Percentiles rank a stretch among this genome's conserved stretches.
These are phyloP conservation scores for Tetraselmis chui DNA, from an alignment of 139 green algal genomes.

Conservation along the genomic window DNA sequence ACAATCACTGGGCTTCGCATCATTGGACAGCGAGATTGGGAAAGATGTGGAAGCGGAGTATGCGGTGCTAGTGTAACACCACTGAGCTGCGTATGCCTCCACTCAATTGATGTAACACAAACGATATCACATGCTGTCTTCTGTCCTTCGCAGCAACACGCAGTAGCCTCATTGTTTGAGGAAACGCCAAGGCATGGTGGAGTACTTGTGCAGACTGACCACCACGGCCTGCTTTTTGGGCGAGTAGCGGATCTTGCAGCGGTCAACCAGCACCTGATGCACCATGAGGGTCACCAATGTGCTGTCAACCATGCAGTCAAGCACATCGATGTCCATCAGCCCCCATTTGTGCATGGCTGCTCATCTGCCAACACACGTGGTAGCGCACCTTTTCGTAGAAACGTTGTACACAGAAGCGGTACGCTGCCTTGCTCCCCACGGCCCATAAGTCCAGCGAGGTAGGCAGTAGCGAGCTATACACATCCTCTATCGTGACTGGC, in stretches of 20 bases:
- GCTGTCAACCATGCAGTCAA: too few relatives aligned
- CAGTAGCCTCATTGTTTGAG: not conserved
- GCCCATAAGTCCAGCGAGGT: not conserved
- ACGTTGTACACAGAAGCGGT: not conserved
- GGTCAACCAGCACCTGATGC: not conserved
- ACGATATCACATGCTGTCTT: too few relatives aligned
- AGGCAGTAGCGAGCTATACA: not conserved
- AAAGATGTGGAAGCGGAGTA: too few relatives aligned
- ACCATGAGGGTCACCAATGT: too few relatives aligned
- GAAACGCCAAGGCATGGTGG: not conserved
- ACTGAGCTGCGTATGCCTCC: too few relatives aligned
- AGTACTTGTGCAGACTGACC: not conserved
- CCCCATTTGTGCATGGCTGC: not conserved
- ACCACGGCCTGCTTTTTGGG: not conserved
- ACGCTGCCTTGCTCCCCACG: not conserved
- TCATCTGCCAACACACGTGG: not conserved
- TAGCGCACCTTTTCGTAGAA: not conserved
- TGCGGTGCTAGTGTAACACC: too few relatives aligned
- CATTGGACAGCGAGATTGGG: too few relatives aligned
- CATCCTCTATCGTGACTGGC: not conserved
- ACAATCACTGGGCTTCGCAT: too few relatives aligned
- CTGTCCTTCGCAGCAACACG: too few relatives aligned
- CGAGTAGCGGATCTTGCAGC: not conserved
- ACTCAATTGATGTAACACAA: too few relatives aligned
- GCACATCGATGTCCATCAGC: too few relatives aligned